Base-by-base conservation (phyloP, 2,329 filamentous ascomycete species). In the Didymella sp. region DNA sequence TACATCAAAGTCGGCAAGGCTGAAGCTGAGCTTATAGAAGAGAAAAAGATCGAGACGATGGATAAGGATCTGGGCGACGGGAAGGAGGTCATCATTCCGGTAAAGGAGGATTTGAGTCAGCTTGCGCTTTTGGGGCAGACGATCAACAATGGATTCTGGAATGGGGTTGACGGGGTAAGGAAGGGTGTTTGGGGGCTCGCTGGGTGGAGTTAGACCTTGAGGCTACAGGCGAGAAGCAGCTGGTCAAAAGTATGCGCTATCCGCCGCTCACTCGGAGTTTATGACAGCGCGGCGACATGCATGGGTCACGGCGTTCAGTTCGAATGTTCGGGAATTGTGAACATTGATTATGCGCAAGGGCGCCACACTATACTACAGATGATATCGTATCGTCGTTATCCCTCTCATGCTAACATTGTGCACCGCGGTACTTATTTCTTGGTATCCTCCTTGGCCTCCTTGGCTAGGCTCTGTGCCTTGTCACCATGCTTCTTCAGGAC, bases 401-500 rank as follows among this genome's bases (percentile, higher is more conserved):
- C 13, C 28, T 51, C 21, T 25, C 25, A 25, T 56, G 24, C 38
- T 12, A 30, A 3, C 4, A 28, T 1, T 11, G 9, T 12, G 11
- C 15, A 19, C 15, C 25, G 27, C 28, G 6, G 6, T 19, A 21
- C 43, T 59, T 69, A 75, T 67, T 74, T 74, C 65, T 73, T 73
- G 0, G 66, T 59, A 28, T 75, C 70, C n/a, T 74, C 63, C 63
- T 73, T 73, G 0, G 73, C 71, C 64, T 73, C 72, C 56, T 73
- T 62, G 0, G 73, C 73, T 51, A 75, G 43, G 48, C 70, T 58
- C 12, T 67, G 50, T 22, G 72, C 73, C 62, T 74, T 68, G 19
- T 70, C 68, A 15, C 72, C 63, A 60, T 67, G 72, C 69, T 73
- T 74, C 63, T 71, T 72, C 42, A 76, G 56, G 9, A 76, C 58